phyloP scores from a whole-genome alignment of 495 filamentous ascomycete genomes.

The Penicillium verhagenii region DNA sequence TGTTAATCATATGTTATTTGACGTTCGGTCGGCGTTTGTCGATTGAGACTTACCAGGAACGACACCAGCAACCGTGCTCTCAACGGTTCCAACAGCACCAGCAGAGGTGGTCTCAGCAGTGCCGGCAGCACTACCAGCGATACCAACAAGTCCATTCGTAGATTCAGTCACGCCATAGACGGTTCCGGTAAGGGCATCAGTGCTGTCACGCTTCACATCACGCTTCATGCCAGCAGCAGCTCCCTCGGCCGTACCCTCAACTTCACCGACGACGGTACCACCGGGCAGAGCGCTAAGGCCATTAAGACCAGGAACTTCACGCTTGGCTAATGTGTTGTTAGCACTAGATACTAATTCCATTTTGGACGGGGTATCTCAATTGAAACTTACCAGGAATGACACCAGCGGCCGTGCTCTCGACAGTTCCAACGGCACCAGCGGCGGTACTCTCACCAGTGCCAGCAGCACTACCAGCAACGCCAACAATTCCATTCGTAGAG shows the following conservation, averaged over 20 bases:
- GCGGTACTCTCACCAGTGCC: too few species aligned
- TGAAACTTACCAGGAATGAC: constrained; percentile 2
- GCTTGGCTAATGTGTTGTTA: too few species aligned
- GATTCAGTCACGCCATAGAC: constrained; percentile 7
- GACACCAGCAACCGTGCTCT: constrained; percentile 5
- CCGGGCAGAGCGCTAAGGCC: too few species aligned
- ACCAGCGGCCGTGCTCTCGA: constrained; percentile 7
- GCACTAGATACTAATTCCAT: too few species aligned
- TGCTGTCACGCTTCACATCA: constrained; percentile 7
- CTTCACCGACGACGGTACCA: too few species aligned
- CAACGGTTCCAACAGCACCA: constrained; percentile 14
- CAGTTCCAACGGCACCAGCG: too few species aligned
- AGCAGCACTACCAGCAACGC: too few species aligned
- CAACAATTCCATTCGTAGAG: too few species aligned
- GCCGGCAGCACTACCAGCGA: constrained; percentile 14
- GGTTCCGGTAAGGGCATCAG: neutral
- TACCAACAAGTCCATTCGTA: constrained; percentile 14
- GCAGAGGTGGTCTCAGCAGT: constrained; percentile 17
- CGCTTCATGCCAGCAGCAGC: neutral
- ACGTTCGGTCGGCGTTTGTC: too few species aligned
- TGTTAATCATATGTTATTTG: too few species aligned
- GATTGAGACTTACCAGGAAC: constrained; percentile 4
- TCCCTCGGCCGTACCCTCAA: neutral
- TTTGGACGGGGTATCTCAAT: too few species aligned
- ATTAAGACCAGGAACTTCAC: too few species aligned